Evolutionary conservation across 169 alveolate species (phyloP), one percentile per base, ranked within the genome.

Genomic region (Cryptosporidium muris): DNA sequence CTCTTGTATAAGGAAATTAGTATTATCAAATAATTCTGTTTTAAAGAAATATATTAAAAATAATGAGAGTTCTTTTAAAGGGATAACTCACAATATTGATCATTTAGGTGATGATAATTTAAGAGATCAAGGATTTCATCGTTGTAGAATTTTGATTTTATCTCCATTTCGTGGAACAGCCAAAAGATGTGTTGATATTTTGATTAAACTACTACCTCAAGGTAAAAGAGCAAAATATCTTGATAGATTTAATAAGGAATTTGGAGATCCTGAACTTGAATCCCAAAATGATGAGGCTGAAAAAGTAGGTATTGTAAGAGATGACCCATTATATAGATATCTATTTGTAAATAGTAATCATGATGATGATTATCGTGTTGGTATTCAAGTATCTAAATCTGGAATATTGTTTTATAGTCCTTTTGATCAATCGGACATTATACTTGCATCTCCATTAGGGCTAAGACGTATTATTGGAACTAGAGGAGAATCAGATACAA

Each of bases 381-480:
- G 98, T 25, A 66, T 95, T 40, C 90, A 92, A 25, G 67, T 94
- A 51, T 82, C 91, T 51, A 82, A 85, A 36, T 92, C 94, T 56
- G 90, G 91, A 66, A 51, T 93, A 48, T 88, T 85, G 36, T 74
- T 95, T 45, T 95, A 90, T 65, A 74, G 95, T 45, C 95, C 97
- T 36, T 93, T 94, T 64, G 89, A 82, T 80, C 90, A 89, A 36
- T 89, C 96, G 64, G 98, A 95, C 65, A 82, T 95, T 40, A 89
- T 95, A 60, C 81, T 95, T 48, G 95, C 95, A 9, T 95, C 98
- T 3, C 98, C 98, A 1, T 85, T 95, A 65, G 98, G 97, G 0
- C 65, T 95, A 48, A 92, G 93, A 45, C 64, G 85, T 47, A 64
- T 85, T 40, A 88, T 89, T 38, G 92, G 93, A 51, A 91, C 65